Evolutionary conservation across 225 moss, liverwort and hornwort genomes (phyloP), one percentile per base, ranked within the genome.

Genomic region (Anthoceros angustus): DNA sequence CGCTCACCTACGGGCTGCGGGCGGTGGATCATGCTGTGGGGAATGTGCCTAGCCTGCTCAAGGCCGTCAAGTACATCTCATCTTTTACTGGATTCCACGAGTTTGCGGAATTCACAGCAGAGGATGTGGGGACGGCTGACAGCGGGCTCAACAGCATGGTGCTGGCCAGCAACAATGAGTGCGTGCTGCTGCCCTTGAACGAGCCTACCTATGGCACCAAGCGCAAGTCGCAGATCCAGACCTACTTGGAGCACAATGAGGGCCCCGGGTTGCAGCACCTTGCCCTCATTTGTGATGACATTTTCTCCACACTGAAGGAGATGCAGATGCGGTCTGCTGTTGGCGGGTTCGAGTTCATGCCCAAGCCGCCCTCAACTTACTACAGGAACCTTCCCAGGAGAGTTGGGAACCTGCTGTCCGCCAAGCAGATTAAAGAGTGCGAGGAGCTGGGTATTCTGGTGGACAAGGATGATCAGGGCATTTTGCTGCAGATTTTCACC

Each of bases 261-360:
- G 87, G 98, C 4, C 75, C 92, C 2, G 92, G 98, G 18, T 20
- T 92, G 42, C 87, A 98, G 74, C 98, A 87, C 72, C 70, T 98
- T 40, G 98, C 88, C 50, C 70, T 98, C 3, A 77, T 78, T n/a
- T 98, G 92, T 66, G 83, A 89, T 63, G 84, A 98, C 43, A 83
- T 98, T n/a, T 84, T 98, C 71, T 69, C 82, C 10, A 98, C 98
- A 40, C 55, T 98, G 70, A 83, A 76, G 70, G 92, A 98, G 72
- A 89, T 98, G 84, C 81, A 75, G 61, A 84, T 79, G 65, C 84
- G 92, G 40, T 74, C 84, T 49, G 77, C 84, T 2, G 74, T 84
- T 61, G 92, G 98, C 67, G 98, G 98, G 18, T 92, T 98, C 65
- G 92, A 92, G 40, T 92, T 98, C 71, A 81, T 89, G 87, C 87